Conservation (phyloP, 2,329 filamentous ascomycete genomes). For the Westerdykella sp. region DNA sequence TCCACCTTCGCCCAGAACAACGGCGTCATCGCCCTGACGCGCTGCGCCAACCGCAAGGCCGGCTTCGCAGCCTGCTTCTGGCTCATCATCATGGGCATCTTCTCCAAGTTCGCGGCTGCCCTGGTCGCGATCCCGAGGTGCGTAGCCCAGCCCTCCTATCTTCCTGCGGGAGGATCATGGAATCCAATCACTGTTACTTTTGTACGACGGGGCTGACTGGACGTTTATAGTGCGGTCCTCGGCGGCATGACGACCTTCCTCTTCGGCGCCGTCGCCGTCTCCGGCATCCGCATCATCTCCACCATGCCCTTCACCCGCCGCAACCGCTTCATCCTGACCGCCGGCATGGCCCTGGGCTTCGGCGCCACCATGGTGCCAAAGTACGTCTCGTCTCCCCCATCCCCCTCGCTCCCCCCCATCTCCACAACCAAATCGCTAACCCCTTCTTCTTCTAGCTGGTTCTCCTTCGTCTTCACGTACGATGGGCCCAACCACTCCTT, state of each 20-base stretch:
- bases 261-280: slow-evolving; percentile 69
- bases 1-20: slow-evolving; percentile 80
- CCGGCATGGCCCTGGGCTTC: slow-evolving; percentile 66
- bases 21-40: slow-evolving; percentile 73
- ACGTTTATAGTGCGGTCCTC: slow-evolving; percentile 32
- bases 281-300: slow-evolving; percentile 69
- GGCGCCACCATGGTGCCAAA: slow-evolving; percentile 44
- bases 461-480: slow-evolving; percentile 67
- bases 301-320: slow-evolving; percentile 69
- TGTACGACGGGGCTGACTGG: too few species aligned
- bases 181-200: too few species aligned
- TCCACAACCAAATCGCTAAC: slow-evolving; percentile 6
- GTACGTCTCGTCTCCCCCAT: slow-evolving; percentile 16
- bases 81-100: slow-evolving; percentile 73
- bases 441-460: slow-evolving; percentile 49
- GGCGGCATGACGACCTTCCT: slow-evolving; percentile 64
- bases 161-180: too few species aligned
- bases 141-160: too few species aligned
- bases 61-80: slow-evolving; percentile 74
- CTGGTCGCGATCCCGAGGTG: slow-evolving; percentile 63
- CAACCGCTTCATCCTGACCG: slow-evolving; percentile 75
- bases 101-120: slow-evolving; percentile 75
- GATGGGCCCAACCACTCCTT: slow-evolving; percentile 60
- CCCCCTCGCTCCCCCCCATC: background rate
- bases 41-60: slow-evolving; percentile 73